These are phyloP conservation scores for Melaleuca alternifolia DNA, from an alignment of 345 rosid genomes.

Conservation along the genomic window DNA sequence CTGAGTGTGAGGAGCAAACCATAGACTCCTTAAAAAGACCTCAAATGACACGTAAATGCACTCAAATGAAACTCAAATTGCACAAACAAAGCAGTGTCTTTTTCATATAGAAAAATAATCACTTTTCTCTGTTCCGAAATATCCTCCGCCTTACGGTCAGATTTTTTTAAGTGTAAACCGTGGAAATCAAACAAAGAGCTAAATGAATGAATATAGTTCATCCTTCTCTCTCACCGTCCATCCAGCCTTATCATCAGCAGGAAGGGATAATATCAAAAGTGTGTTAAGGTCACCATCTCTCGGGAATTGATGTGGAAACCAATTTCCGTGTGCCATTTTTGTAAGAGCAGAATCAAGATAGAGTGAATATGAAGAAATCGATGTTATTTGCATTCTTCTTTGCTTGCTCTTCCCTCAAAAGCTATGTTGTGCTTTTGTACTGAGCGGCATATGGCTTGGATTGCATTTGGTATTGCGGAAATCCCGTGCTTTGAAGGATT, in stretches of 20 bases:
- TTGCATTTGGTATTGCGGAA: not conserved
- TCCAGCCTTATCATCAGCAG: constrained; percentile 16
- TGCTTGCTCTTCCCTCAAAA: not conserved
- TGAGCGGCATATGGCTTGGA: not conserved
- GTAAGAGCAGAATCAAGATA: not conserved
- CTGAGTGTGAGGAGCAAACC: constrained; percentile 2
- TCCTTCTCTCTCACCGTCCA: not conserved
- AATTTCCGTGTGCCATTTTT: not conserved
- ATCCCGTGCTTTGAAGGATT: not conserved
- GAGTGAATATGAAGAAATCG: not conserved
- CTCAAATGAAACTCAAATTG: constrained; percentile 15
- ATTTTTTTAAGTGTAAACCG: not conserved
- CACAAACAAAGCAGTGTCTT: not conserved
- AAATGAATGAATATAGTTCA: constrained; percentile 14
- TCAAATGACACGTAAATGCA: not conserved
- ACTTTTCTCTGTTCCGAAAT: not conserved
- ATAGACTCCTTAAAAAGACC: constrained; percentile 14
- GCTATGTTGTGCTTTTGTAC: not conserved
- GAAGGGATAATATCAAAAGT: constrained; percentile 6
- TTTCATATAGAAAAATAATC: not conserved
- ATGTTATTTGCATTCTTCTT: not conserved
- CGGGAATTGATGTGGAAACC: not conserved
- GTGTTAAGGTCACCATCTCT: not conserved
- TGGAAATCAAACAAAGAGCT: not conserved
- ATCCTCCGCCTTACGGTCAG: not conserved